Evolutionary conservation across 2,329 filamentous ascomycete species (phyloP), one percentile per base, ranked within the genome.

Genomic region (Penicillium concentricum): DNA sequence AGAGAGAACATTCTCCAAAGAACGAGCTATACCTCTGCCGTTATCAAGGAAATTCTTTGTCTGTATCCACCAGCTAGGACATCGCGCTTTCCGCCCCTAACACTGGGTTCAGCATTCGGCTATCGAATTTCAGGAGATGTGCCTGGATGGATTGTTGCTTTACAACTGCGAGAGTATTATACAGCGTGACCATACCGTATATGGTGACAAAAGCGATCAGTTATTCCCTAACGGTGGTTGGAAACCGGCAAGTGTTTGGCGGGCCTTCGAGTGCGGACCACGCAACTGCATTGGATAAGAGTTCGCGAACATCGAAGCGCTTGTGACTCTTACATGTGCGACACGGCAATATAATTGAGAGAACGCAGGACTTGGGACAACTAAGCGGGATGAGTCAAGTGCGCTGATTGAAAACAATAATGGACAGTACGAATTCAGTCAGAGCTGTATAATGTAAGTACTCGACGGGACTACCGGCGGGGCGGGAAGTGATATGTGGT

Each of bases 41-140:
- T 84, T 2, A 77, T 84, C 59, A 82, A 83, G 55, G 84, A 86
- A 66, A 75, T 76, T 0, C 72, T 86, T 3, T 76, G 83, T 0
- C 62, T 85, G 26, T 81, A 78, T 61, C 80, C 82, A 0, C 76
- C 82, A 48, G 65, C 56, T 3, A 60, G 52, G 2, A 60, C 61
- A 1, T 59, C 63, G 7, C 53, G 65, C 3, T 51, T 52, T 41
- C 54, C 3, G 35, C 49, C 5, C 49, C 54, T 2, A 57, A 61
- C 2, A 49, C 57, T 22, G 62, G 47, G 26, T 52, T 52, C 10
- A 58, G 2, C 22, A 60, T 57, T 22, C 47, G 28, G 18, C 50
- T 58, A 12, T 52, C 52, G 3, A 51, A 58, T 5, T 58, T 20
- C 30, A 45, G 38, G 39, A 45, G 15, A 10, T 45, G 6, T 44